Base-by-base conservation (phyloP, 345 rosid species). In the Adansonia digitata region DNA sequence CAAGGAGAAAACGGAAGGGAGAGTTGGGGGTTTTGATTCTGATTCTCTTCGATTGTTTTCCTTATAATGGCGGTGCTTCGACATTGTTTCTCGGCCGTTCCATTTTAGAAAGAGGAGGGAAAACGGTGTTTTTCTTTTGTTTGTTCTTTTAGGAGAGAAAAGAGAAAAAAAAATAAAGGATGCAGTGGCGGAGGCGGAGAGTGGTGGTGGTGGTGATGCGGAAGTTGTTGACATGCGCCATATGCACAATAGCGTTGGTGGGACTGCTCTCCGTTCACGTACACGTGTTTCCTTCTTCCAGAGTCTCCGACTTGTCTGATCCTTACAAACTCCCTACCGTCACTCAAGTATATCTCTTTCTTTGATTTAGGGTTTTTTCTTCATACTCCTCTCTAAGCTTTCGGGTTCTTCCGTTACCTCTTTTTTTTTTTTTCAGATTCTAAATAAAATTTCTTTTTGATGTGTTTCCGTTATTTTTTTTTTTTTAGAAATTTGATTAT, bases 171-270 rank as follows among this genome's bases (percentile, higher is more conserved):
- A 24, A 12, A 12, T 3, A 39, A 9, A 45, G 48, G 74, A 68
- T 56, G 78, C 57, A 27, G 68, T 79, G 88, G 79, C 88, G 88
- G 85, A 77, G 85, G 86, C 42, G 85, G 73, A 69, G 77, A 71
- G 72, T 74, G 83, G 79, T 84, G 84, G 83, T 74, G 84, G 82
- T 72, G 69, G 43, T 70, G 62, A 73, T 87, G 69, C 85, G 91
- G 79, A 84, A 77, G 75, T 12, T 83, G 76, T 79, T 94, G 76
- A 90, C 86, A 29, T 89, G 82, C 76, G 92, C 92, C 81, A 84
- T 88, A 31, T 84, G 92, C 74, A 77, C 72, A 31, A 82, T 92
- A 51, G 82, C 91, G 1, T 74, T 88, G 39, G 71, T 82, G 24
- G 76, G 79, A 5, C 78, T 82, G 49, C 51, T 74, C 26, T 63